Evolutionary conservation across 768 basidiomycete species (phyloP).

Genomic region (Rickenella mellea): DNA sequence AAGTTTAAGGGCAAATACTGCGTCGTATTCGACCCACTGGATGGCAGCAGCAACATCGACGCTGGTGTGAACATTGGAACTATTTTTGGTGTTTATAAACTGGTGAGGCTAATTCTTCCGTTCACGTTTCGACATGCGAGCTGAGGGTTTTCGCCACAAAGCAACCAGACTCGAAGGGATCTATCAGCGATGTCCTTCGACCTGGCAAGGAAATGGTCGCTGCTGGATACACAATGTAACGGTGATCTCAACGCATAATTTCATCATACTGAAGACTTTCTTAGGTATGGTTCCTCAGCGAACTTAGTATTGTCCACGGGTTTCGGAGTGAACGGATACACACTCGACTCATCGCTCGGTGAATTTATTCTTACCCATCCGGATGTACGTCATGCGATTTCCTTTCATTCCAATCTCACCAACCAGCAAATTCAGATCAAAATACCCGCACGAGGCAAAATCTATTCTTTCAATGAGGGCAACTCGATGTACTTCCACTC

Average conservation of each 20-base stretch:
- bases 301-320: constrained; percentile 95
- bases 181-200: constrained; percentile 78
- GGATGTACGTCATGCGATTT: constrained; percentile 40
- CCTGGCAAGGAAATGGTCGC: constrained; percentile 97
- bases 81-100: constrained; percentile 93
- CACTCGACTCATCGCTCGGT: constrained; percentile 87
- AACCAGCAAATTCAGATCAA: constrained; percentile 50
- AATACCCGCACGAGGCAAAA: constrained; percentile 92
- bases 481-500: constrained; percentile 91
- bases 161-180: constrained; percentile 71
- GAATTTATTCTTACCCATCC: constrained; percentile 99
- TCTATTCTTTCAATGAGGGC: constrained; percentile 99
- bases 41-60: constrained; percentile 95
- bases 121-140: no score
- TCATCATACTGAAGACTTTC: background rate
- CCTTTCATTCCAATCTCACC: background rate
- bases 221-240: constrained; percentile 93
- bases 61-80: constrained; percentile 98
- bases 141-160: no score
- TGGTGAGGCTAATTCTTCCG: constrained; percentile 45
- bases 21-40: constrained; percentile 96
- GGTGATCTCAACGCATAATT: constrained; percentile 15
- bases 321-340: constrained; percentile 95
- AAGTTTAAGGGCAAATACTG: constrained; percentile 81
- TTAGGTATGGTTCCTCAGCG: constrained; percentile 86